Conservation (phyloP, 768 basidiomycete genomes). For the Termitomyces sp. region DNA sequence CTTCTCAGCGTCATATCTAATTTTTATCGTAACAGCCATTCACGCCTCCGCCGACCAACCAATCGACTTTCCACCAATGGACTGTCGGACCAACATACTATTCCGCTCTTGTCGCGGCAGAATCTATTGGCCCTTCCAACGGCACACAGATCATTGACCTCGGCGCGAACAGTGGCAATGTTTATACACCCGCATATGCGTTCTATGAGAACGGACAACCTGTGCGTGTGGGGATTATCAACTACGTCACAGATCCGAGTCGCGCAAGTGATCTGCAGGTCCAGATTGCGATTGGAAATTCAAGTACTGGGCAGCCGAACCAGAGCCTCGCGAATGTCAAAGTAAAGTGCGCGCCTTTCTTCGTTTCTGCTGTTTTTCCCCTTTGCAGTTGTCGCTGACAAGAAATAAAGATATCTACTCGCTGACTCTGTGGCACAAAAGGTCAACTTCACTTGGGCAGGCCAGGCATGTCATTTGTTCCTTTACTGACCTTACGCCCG, state of each 20-base stretch:
- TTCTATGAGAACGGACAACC: slow-evolving; percentile 68
- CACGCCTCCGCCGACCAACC: slow-evolving; percentile 52
- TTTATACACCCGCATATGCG: slow-evolving; percentile 61
- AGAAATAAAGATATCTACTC: slow-evolving; percentile 40
- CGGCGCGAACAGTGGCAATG: slow-evolving; percentile 41
- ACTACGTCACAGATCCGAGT: slow-evolving; percentile 58
- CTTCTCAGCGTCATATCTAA: slow-evolving; percentile 22
- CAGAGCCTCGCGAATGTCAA: slow-evolving; percentile 40
- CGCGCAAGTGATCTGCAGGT: slow-evolving; percentile 54
- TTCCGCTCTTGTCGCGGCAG: slow-evolving; percentile 63
- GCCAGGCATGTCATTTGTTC: slow-evolving; percentile 31
- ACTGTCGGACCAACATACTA: slow-evolving; percentile 77
- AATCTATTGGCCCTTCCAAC: slow-evolving; percentile 60
- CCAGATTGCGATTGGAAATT: slow-evolving; percentile 43
- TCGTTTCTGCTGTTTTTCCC: not conserved
- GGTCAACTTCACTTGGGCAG: slow-evolving; percentile 58
- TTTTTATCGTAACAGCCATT: slow-evolving; percentile 37
- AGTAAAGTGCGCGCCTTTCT: slow-evolving; percentile 45
- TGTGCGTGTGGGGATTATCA: slow-evolving; percentile 62
- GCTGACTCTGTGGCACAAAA: slow-evolving; percentile 48
- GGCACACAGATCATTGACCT: slow-evolving; percentile 63
- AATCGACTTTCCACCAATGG: slow-evolving; percentile 62
- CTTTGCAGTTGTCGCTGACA: not conserved
- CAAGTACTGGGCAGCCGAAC: slow-evolving; percentile 29
- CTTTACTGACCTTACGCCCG: no score